A percentile compares a stretch with the other conserved stretches of the same genome.
Conservation (phyloP, 2,329 filamentous ascomycete species). For the Curvularia sp. region DNA sequence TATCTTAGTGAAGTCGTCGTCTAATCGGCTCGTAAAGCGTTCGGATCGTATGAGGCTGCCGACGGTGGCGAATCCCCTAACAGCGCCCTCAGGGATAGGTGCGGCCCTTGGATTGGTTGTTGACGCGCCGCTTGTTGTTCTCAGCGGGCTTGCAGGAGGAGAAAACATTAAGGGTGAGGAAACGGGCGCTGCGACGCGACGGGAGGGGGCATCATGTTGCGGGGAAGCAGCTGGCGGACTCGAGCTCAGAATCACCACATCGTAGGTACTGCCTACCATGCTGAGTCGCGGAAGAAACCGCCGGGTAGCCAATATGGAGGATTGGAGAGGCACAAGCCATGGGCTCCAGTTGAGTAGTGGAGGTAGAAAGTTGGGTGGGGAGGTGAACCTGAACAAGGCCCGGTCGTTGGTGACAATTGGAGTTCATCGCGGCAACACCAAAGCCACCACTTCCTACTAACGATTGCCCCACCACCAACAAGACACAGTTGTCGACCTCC, state of each 20-base stretch:
- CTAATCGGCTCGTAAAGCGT: slow-evolving; percentile 31
- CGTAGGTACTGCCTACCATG: slow-evolving; percentile 36
- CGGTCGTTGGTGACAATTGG: slow-evolving; percentile 8
- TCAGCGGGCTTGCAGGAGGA: slow-evolving; percentile 28
- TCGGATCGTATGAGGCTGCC: slow-evolving; percentile 41
- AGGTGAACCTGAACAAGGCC: slow-evolving; percentile 11
- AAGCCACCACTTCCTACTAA: slow-evolving; percentile 5
- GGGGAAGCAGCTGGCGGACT: slow-evolving; percentile 41
- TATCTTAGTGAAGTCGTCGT: slow-evolving; percentile 19
- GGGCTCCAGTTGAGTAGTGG: slow-evolving; percentile 1
- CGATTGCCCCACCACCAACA: slow-evolving; percentile 10
- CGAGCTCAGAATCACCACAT: slow-evolving; percentile 42
- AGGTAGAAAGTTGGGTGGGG: not conserved
- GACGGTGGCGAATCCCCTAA: slow-evolving; percentile 46
- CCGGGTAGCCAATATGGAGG: slow-evolving; percentile 11
- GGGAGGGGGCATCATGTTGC: slow-evolving; percentile 26
- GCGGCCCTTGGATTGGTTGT: slow-evolving; percentile 36
- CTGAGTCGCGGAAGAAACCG: slow-evolving; percentile 24
- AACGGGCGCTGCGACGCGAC: slow-evolving; percentile 41
- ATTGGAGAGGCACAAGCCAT: slow-evolving; percentile 8
- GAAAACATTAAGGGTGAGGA: slow-evolving; percentile 35
- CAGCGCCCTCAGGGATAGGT: slow-evolving; percentile 32
- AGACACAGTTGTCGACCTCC: not conserved
- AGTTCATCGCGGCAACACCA: slow-evolving; percentile 16
- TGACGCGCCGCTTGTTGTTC: slow-evolving; percentile 33